Evolutionary conservation across 768 basidiomycete species (phyloP).

Genomic region (Omphalotus guepiniiformis): DNA sequence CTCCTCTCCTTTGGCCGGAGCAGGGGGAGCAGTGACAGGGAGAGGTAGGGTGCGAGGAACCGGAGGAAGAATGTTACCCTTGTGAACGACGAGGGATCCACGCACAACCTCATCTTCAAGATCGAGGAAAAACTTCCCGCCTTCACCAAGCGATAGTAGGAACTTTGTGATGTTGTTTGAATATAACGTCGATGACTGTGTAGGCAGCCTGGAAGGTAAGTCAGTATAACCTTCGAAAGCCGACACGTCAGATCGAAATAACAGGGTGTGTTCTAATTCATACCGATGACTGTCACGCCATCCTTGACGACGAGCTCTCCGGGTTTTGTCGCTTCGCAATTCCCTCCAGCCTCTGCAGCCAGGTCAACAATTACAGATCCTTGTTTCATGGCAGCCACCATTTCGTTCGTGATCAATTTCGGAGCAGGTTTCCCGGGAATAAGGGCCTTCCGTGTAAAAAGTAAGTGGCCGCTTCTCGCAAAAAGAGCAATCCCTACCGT

Average conservation of each 20-base stretch:
- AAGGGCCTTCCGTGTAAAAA: no score
- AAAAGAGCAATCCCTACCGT: no score
- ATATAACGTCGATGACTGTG: constrained; percentile 85
- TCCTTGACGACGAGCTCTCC: constrained; percentile 65
- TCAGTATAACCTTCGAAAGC: constrained; percentile 66
- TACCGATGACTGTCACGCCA: constrained; percentile 83
- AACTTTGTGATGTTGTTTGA: constrained; percentile 93
- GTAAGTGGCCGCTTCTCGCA: no score
- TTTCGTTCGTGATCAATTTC: constrained; percentile 78
- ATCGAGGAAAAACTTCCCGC: constrained; percentile 61
- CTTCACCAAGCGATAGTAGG: constrained; percentile 66
- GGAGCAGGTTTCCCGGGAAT: constrained; percentile 88
- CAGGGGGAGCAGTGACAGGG: constrained; percentile 48
- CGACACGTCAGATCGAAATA: constrained; percentile 1
- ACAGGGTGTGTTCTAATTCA: constrained; percentile 6
- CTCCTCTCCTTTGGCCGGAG: constrained; percentile 41
- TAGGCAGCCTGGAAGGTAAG: constrained; percentile 82
- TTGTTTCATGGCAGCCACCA: constrained; percentile 90
- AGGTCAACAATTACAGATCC: constrained; percentile 86
- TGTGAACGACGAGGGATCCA: constrained; percentile 71
- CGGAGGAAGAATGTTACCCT: constrained; percentile 62
- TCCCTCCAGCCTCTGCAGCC: constrained; percentile 88
- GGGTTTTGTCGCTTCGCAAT: constrained; percentile 78
- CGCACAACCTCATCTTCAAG: constrained; percentile 82
- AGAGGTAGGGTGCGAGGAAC: constrained; percentile 65